phyloP scores from a whole-genome alignment of 345 rosid genomes.

The Lepidium africanum region DNA sequence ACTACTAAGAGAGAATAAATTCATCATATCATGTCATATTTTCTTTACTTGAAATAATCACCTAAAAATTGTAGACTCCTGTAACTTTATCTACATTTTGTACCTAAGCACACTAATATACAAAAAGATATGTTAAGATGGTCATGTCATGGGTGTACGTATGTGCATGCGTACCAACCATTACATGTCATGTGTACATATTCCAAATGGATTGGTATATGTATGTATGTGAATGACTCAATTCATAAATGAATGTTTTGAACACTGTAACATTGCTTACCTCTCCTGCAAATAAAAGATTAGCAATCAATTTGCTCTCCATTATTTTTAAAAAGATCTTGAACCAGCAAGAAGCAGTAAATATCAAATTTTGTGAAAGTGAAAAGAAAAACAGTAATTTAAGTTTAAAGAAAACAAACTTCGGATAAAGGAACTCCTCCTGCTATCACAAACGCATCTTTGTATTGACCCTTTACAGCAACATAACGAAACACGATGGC shows the following conservation, averaged over 20 bases:
- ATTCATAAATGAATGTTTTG: neutral
- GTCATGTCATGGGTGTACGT: neutral
- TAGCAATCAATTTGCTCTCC: slow-evolving; percentile 26
- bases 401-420: slow-evolving; percentile 32
- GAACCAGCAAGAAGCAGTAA: neutral
- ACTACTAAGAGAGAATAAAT: too few relatives aligned
- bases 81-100: slow-evolving; percentile 81
- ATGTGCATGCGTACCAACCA: neutral
- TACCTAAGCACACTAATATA: slow-evolving; percentile 40
- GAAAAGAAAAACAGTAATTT: neutral
- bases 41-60: slow-evolving; percentile 2
- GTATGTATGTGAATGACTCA: neutral
- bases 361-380: neutral
- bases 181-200: neutral
- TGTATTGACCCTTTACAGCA: slow-evolving; percentile 69
- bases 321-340: slow-evolving; percentile 29
- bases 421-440: slow-evolving; percentile 61
- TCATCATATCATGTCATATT: too few relatives aligned
- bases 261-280: slow-evolving; percentile 11
- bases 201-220: neutral
- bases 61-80: slow-evolving; percentile 95
- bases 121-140: neutral
- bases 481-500: slow-evolving; percentile 11
- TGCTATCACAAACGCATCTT: slow-evolving; percentile 91
- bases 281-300: slow-evolving; percentile 36